phyloP scores from a whole-genome alignment of 352 stramenopile genomes.

The Globisporangium polare region DNA sequence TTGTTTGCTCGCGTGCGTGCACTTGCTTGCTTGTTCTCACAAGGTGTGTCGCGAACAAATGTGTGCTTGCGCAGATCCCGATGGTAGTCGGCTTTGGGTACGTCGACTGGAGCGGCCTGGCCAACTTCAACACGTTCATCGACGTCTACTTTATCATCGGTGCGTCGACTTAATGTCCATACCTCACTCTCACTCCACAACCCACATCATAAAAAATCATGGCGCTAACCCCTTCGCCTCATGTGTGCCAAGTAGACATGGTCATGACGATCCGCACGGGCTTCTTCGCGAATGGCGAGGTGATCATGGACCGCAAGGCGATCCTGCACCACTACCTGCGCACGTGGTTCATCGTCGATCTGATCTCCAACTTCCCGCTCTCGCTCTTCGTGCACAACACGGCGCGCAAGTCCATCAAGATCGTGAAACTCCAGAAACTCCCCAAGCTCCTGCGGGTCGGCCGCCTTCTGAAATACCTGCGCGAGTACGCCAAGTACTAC shows the following conservation, averaged over 20 bases:
- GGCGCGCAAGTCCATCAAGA: conserved; percentile 70
- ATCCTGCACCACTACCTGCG: conserved; percentile 66
- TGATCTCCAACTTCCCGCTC: conserved; percentile 83
- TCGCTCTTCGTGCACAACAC: conserved; percentile 54
- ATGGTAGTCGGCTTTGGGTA: conserved; percentile 69
- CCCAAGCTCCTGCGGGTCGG: conserved; percentile 76
- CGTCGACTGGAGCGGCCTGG: conserved; percentile 51
- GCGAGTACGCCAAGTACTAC: conserved; percentile 85
- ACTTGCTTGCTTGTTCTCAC: not conserved
- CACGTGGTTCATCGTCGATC: conserved; percentile 81
- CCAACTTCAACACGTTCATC: conserved; percentile 60
- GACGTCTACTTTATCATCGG: conserved; percentile 77
- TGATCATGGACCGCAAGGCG: conserved; percentile 70
- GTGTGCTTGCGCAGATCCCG: conserved; percentile 21
- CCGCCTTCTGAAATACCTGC: conserved; percentile 68
- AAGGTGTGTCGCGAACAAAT: not conserved
- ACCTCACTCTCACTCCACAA: too few relatives aligned
- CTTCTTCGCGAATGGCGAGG: conserved; percentile 66
- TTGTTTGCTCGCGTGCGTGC: not conserved
- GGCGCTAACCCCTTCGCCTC: too few relatives aligned
- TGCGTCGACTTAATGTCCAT: conserved; percentile 14
- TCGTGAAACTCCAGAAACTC: conserved; percentile 84
- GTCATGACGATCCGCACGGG: conserved; percentile 74
- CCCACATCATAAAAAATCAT: too few relatives aligned
- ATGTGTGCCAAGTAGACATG: conserved; percentile 58